Base-by-base conservation (phyloP, 371 early-diverging fungal species). In the Saksenaea oblongispora region DNA sequence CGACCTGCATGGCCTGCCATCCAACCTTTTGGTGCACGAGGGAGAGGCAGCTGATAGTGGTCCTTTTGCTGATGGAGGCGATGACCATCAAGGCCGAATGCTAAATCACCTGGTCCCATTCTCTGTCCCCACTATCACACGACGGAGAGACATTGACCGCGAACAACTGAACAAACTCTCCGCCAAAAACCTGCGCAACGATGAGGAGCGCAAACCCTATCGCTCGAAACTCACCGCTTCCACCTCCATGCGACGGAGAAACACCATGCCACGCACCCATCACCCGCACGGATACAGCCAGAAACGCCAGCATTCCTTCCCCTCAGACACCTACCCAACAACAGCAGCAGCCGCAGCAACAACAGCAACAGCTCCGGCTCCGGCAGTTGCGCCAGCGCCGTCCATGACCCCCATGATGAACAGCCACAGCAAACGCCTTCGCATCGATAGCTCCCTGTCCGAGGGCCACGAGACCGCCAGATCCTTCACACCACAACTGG, bases 161-260 rank as follows among this genome's bases (percentile, higher is more conserved):
- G 67, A 66, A 39, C 67, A 66, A 34, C 54, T 66, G 14, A 58
- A 66, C 27, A 66, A 66, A 44, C 39, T 66, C 7, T 62, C 67
- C 13, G 58, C 34, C 31, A 62, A 62, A 18, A 58, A 66, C 62
- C 56, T 62, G 1, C 44, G 57, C n/a, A 35, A 35, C 37, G 44
- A 53, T 10, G 57, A 11, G 5, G 15, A 13, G n/a, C 54, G 11
- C 17, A 28, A 18, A n/a, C n/a, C 39, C 11, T 39, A 39, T n/a
- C 39, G 39, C 3, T 11, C 39, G 1, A 39, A 39, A 39, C n/a
- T 39, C 5, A 47, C 51, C n/a, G 22, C 51, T 31, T 31, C 31
- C 37, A 53, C 15, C 14, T 39, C 34, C 2, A 42, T 1, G 14
- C 51, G 18, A 36, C 61, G 18, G 36, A 51, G 22, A 27, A 44